These are phyloP conservation scores for Auricularia sp. DNA, from an alignment of 768 basidiomycete species.

Conservation along the genomic window DNA sequence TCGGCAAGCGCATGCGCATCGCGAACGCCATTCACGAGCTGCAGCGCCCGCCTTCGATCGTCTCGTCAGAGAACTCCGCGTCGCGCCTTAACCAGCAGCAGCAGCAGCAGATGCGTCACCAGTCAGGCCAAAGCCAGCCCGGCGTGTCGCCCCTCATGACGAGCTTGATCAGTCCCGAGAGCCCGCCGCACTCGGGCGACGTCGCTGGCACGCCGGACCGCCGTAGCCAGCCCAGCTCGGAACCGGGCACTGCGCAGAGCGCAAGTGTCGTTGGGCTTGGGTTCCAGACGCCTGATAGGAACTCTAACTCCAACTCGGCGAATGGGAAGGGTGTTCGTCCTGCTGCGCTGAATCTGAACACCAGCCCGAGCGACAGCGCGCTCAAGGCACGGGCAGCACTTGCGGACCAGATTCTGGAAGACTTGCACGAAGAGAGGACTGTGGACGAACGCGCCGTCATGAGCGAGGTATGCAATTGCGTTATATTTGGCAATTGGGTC, in stretches of 20 bases:
- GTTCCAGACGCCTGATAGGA: background rate
- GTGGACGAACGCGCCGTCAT: constrained; percentile 48
- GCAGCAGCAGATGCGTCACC: background rate
- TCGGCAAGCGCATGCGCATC: constrained; percentile 90
- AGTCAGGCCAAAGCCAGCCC: background rate
- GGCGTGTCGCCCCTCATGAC: constrained; percentile 15
- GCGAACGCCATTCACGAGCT: constrained; percentile 88
- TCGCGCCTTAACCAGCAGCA: background rate
- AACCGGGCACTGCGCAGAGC: background rate
- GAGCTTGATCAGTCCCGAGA: constrained; percentile 24
- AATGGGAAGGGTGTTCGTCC: background rate
- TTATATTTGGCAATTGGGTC: background rate
- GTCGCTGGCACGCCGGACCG: background rate
- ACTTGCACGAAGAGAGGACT: constrained; percentile 15
- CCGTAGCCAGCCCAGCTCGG: background rate
- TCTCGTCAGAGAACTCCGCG: constrained; percentile 34
- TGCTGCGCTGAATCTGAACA: constrained; percentile 19
- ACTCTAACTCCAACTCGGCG: background rate
- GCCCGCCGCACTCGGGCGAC: constrained; percentile 20
- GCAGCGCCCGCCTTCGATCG: constrained; percentile 56
- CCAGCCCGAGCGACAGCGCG: constrained; percentile 56
- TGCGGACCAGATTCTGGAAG: constrained; percentile 8
- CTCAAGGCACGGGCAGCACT: constrained; percentile 35
- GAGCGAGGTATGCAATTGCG: constrained; percentile 51
- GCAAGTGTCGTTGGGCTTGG: background rate